Evolutionary conservation across 1,284 basidiomycete genomes (phyloP), one percentile per base, ranked within the genome.

Genomic region (Leccinum subspadiceum): DNA sequence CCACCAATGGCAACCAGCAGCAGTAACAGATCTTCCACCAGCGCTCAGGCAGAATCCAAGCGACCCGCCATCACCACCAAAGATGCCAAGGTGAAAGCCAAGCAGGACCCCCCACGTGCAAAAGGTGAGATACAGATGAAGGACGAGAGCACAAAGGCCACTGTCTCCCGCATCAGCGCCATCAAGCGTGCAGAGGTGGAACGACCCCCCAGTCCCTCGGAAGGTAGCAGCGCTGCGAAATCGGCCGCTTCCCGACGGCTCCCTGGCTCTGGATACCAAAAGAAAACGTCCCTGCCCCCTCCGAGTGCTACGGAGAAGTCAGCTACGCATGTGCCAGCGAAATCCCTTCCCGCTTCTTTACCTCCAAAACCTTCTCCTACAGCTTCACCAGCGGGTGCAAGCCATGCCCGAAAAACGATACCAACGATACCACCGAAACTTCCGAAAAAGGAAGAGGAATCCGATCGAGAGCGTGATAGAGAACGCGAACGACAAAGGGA

Each of bases 241-340:
- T 4, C 66, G 6, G 48, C 60, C 9, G 59, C 64, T 1, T 60
- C 70, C 8, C 69, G 77, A 54, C 76, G 78, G 41, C 58, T 73
- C 4, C 84, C 84, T 44, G 84, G 84, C 0, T 86, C 81, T 4
- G 80, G 80, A 1, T 81, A 72, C 65, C 77, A 76, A 61, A 67
- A 71, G 59, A 71, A 73, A 39, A 64, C 71, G 0, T 67, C 73
- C 8, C 71, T 60, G 31, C 54, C 64, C 5, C 60, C 69, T 12
- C 1, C 59, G 2, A 12, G 31, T 31, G 26, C 22, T 1, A 2
- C 39, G 3, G 65, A 70, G 15, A 74, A 54, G 56, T 41, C 65
- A 3, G 68, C 68, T 17, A 0, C 55, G 4, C 70, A 70, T 41
- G 2, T 54, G 10, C 39, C 61, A 13, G 48, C 62, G 2, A 68